Conservation (phyloP, 495 filamentous ascomycete species). For the Trypethelium eluteriae region DNA sequence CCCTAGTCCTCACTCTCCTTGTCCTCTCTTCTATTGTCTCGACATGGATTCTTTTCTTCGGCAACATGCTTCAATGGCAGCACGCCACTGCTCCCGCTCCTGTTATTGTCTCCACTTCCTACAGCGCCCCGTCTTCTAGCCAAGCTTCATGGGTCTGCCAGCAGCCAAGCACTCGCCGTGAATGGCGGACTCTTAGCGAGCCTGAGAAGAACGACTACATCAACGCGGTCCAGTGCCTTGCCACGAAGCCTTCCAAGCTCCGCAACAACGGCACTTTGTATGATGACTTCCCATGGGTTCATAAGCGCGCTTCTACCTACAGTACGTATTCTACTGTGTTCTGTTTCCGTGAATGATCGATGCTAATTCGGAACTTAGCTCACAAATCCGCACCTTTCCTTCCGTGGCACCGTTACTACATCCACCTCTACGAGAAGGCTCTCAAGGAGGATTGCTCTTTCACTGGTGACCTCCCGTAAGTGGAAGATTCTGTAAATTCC, state of each 20-base stretch:
- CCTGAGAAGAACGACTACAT: slow-evolving; percentile 16
- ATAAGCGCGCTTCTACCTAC: slow-evolving; percentile 17
- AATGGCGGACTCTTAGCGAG: slow-evolving; percentile 19
- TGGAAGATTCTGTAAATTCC: neutral
- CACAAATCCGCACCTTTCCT: slow-evolving; percentile 22
- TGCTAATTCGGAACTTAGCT: slow-evolving; percentile 12
- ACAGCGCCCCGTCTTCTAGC: neutral
- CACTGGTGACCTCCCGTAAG: slow-evolving; percentile 40
- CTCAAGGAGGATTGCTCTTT: slow-evolving; percentile 29
- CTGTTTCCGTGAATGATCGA: neutral
- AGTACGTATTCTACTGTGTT: neutral
- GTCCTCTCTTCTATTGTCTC: neutral
- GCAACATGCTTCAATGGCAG: neutral
- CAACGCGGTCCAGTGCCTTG: slow-evolving; percentile 20
- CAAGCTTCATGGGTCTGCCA: neutral
- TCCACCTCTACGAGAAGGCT: slow-evolving; percentile 20
- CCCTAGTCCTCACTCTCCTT: neutral
- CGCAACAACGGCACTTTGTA: slow-evolving; percentile 20
- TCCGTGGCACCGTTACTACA: slow-evolving; percentile 23
- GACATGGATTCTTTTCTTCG: neutral
- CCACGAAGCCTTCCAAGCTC: slow-evolving; percentile 15
- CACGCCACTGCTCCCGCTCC: neutral
- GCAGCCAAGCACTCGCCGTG: slow-evolving; percentile 12
- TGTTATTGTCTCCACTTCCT: neutral
- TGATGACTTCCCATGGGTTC: slow-evolving; percentile 22